These are phyloP conservation scores for Xerophyta viscosa DNA, from an alignment of 106 monocot genomes.

Conservation along the genomic window DNA sequence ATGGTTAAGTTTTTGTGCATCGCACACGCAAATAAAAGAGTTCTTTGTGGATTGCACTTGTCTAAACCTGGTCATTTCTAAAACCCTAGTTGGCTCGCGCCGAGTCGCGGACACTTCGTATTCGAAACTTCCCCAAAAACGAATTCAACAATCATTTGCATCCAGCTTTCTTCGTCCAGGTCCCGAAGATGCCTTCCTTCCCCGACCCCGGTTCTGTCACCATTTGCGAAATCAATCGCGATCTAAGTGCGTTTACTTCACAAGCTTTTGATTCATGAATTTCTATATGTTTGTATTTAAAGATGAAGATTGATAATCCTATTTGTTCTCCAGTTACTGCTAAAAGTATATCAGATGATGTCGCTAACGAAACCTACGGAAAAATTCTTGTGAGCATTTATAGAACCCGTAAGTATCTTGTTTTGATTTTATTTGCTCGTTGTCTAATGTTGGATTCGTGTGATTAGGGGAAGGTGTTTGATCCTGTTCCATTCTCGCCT, in stretches of 20 bases:
- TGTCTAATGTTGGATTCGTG: neutral
- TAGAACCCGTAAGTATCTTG: neutral
- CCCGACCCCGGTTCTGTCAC: slow-evolving; percentile 77
- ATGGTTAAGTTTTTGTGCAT: no score
- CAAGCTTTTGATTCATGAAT: neutral
- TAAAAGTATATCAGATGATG: slow-evolving; percentile 48
- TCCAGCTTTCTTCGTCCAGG: neutral
- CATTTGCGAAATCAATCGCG: slow-evolving; percentile 96
- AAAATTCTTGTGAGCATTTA: slow-evolving; percentile 53
- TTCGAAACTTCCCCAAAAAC: no score
- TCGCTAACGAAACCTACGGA: slow-evolving; percentile 74
- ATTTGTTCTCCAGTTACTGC: slow-evolving; percentile 44
- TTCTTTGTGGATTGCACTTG: no score
- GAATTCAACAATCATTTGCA: no score
- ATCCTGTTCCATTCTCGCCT: slow-evolving; percentile 54
- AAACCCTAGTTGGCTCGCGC: no score
- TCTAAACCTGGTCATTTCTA: no score
- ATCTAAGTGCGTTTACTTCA: slow-evolving; percentile 36
- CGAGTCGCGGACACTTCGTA: no score
- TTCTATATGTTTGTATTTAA: neutral
- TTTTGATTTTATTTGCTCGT: slow-evolving; percentile 1
- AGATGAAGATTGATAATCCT: no score
- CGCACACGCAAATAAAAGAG: no score
- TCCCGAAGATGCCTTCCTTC: slow-evolving; percentile 54
- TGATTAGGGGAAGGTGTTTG: slow-evolving; percentile 71